Evolutionary conservation across 805 yeast species (phyloP), one percentile per base, ranked within the genome.

Genomic region (Kodamaea leandrae): DNA sequence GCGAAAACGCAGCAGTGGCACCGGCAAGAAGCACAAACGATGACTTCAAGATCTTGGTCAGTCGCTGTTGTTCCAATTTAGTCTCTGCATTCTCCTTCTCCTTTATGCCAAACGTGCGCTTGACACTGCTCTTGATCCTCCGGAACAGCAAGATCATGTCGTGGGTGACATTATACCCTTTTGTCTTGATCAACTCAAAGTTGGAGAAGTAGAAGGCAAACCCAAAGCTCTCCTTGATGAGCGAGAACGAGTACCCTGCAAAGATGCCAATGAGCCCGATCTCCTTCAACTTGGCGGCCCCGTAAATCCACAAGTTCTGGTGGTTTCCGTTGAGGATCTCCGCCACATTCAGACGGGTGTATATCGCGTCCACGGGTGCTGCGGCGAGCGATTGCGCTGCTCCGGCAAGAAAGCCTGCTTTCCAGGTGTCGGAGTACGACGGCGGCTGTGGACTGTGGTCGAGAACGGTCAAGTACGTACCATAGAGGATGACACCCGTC

Each of bases 311-410:
- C 42, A 90, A 59, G 43, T 83, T 83, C 43, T 76, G 76, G 60
- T 85, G 82, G 23, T 74, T 53, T 5, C 88, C 85, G 39, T 76
- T 73, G 12, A 87, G 61, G 39, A 90, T 64, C 49, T 88, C 96
- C 8, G 83, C 77, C 4, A 87, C 82, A 1, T 81, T 74, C 48
- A 90, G 86, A 49, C 97, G 72, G 1, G 95, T 78, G 54, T 83
- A 85, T 3, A 91, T 79, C 6, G 97, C 96, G 62, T 91, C 97
- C 4, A 91, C 72, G 0, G 98, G 98, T 1, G 96, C 91, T 2
- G 96, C 96, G 0, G 87, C 90, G 13, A 87, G 64, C n/a, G 95
- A 84, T 52, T 93, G 96, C 17, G 81, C 79, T 0, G 83, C 79
- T 1, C 97, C 97, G 0, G 96, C 96, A 0, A 86, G 48, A 42